Percentiles rank a stretch among this genome's conserved stretches.
These are phyloP conservation scores for Paecilomyces variotii DNA, from an alignment of 2,329 filamentous ascomycete genomes.

Conservation along the genomic window DNA sequence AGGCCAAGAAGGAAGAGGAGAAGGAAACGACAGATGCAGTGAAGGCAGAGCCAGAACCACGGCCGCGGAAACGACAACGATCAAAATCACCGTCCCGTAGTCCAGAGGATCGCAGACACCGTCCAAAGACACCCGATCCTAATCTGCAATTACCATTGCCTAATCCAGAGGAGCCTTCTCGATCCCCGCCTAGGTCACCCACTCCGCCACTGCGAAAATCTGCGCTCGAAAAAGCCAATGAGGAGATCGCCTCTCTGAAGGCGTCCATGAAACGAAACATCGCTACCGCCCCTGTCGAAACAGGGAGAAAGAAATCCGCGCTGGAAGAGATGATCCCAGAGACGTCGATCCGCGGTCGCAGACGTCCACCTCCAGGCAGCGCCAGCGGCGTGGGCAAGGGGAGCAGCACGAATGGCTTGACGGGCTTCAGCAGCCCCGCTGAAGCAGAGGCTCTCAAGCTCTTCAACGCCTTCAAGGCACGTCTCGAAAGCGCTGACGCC, in stretches of 20 bases:
- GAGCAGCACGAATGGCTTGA: constrained; percentile 48
- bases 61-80: constrained; percentile 20
- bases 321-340: constrained; percentile 42
- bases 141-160: constrained; percentile 37
- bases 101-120: constrained; percentile 19
- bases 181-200: constrained; percentile 19
- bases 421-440: constrained; percentile 41
- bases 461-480: constrained; percentile 71
- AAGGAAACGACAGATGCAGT: constrained; percentile 4
- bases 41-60: constrained; percentile 8
- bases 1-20: constrained; percentile 5
- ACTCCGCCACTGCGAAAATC: constrained; percentile 26
- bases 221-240: constrained; percentile 34
- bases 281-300: constrained; percentile 21
- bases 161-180: constrained; percentile 35
- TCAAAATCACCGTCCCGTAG: constrained; percentile 24
- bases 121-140: constrained; percentile 32
- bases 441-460: constrained; percentile 61
- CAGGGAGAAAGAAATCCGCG: constrained; percentile 36
- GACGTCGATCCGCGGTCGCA: constrained; percentile 39
- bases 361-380: constrained; percentile 32
- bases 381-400: constrained; percentile 19
- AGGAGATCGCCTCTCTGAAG: constrained; percentile 38
- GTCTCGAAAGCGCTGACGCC: constrained; percentile 49
- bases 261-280: constrained; percentile 41